phyloP scores from a whole-genome alignment of 768 basidiomycete species.

The Mrakia hoshinonis region DNA sequence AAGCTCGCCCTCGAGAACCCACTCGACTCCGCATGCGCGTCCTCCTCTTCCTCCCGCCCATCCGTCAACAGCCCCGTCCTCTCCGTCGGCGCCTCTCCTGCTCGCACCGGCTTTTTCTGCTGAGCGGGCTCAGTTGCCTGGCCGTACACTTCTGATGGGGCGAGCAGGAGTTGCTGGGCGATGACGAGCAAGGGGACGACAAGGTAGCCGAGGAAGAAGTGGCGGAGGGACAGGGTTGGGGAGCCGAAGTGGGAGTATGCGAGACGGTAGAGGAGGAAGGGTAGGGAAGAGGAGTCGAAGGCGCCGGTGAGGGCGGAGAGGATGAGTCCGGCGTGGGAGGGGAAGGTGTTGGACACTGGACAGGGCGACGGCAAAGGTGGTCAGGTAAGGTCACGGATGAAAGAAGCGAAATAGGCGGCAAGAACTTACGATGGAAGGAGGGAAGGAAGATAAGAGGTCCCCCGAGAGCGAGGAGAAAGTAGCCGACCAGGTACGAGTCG shows the following conservation, averaged over 20 bases:
- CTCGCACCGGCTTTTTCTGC: no score
- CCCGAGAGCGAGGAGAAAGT: constrained; percentile 41
- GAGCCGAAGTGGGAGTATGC: constrained; percentile 31
- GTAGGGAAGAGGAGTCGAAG: constrained; percentile 42
- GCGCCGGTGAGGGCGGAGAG: constrained; percentile 43
- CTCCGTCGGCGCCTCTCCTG: no score
- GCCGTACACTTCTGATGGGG: constrained; percentile 36
- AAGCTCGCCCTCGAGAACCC: constrained; percentile 8
- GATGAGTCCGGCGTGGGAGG: constrained; percentile 40
- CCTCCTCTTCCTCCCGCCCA: constrained; percentile 32
- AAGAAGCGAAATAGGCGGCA: not conserved
- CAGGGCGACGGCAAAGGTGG: not conserved
- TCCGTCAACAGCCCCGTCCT: not conserved
- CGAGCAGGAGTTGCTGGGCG: constrained; percentile 40
- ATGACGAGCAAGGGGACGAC: constrained; percentile 38
- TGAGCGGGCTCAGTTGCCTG: no score
- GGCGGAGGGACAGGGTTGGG: constrained; percentile 30
- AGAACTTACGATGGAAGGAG: constrained; percentile 39
- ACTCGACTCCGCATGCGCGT: constrained; percentile 29
- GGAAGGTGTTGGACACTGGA: constrained; percentile 43
- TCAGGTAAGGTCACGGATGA: not conserved
- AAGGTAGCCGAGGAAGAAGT: constrained; percentile 41
- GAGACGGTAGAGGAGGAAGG: constrained; percentile 39
- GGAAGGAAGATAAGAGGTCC: constrained; percentile 43
- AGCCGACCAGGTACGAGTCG: constrained; percentile 41